Evolutionary conservation across 352 stramenopile species (phyloP), one percentile per base, ranked within the genome.

Genomic region (Phytophthora colocasiae): DNA sequence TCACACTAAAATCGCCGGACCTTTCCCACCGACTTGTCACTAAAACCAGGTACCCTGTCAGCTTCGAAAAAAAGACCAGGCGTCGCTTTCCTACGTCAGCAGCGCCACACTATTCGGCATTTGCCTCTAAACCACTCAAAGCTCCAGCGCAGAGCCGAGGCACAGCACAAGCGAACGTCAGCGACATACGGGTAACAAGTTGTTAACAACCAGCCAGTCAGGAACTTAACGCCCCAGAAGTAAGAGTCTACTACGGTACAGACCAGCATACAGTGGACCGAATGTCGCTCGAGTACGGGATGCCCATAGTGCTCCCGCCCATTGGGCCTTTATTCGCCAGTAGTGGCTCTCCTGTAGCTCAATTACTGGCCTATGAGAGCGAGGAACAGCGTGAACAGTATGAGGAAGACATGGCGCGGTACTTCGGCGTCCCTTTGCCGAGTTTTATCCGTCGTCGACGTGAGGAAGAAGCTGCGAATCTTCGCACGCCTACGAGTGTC

Each of bases 401-500:
- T 34, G 70, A 74, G 34, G 65, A 74, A 34, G 69, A 72, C 46
- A 75, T 78, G 65, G 63, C 71, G 27, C 45, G 55, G 27, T 81
- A 82, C 62, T 83, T 87, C 44, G 65, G 75, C 51, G 71, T 79
- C n/a, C 66, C 71, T 7, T 64, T 76, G 27, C 61, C 71, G 17
- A 66, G 46, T 9, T 66, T 26, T 52, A 61, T 74, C 15, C 58
- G 69, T 8, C 69, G 69, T 12, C 65, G 56, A 29, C 31, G 32
- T 29, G 56, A 64, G 5, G 44, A 72, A 9, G 63, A 74, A 9
- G 22, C 58, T 11, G 59, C 46, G 26, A 81, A 55, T 45, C 40
- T 91, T 11, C 75, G 81, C 34, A 92, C 83, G 24, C 81, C 83
- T 15, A 92, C 83, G 34, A 85, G 80, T 54, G 71, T 78, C 9